Evolutionary conservation across 306 rosid genomes (phyloP).

Genomic region (Lablab purpureus): DNA sequence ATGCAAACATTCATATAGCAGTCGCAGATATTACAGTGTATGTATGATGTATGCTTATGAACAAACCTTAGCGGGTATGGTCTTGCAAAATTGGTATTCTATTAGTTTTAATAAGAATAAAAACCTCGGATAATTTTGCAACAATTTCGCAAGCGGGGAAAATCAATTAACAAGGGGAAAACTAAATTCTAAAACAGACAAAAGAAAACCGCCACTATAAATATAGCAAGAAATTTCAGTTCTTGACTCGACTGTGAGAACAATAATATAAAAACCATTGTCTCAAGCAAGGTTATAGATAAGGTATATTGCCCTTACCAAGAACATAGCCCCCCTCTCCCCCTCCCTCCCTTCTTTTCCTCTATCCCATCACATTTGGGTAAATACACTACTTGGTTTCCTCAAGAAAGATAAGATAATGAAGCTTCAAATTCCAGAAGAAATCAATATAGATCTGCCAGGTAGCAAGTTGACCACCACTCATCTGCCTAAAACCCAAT

Average conservation of each 20-base stretch:
- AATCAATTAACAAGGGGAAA: background rate
- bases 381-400: slow-evolving; percentile 40
- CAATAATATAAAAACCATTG: slow-evolving; percentile 40
- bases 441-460: slow-evolving; percentile 30
- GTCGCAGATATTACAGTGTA: background rate
- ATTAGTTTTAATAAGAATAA: slow-evolving; percentile 1
- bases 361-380: slow-evolving; percentile 36
- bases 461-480: slow-evolving; percentile 45
- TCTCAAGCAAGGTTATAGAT: slow-evolving; percentile 42
- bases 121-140: background rate
- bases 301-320: slow-evolving; percentile 42
- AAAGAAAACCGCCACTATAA: background rate
- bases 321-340: slow-evolving; percentile 27
- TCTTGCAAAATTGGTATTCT: background rate
- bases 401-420: slow-evolving; percentile 36
- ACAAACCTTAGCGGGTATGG: background rate
- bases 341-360: background rate
- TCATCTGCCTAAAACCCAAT: slow-evolving; percentile 45
- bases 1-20: too few species aligned
- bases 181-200: slow-evolving; percentile 20
- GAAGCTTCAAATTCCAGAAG: slow-evolving; percentile 45
- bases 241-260: slow-evolving; percentile 41
- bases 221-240: slow-evolving; percentile 32
- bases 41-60: background rate
- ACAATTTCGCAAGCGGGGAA: background rate